Evolutionary conservation across 2,329 filamentous ascomycete species (phyloP).

Genomic region (Ophiostoma himal-ulmi): DNA sequence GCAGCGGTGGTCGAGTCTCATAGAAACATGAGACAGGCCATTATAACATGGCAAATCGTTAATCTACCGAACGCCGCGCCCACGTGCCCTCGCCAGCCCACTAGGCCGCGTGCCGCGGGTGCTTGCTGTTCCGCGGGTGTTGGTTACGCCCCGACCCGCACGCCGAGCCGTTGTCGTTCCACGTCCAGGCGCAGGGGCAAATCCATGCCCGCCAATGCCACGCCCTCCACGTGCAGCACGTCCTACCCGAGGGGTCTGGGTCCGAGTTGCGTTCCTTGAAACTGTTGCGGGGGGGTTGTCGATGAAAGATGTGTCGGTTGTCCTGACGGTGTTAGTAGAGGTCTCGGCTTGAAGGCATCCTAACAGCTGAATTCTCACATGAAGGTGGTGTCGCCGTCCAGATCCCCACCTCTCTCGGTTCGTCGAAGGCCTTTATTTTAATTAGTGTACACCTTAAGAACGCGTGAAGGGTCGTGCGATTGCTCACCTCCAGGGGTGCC

Average conservation of each 20-base stretch:
- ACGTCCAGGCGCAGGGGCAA: slow-evolving; percentile 29
- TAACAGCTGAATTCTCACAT: slow-evolving; percentile 50
- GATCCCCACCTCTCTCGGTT: slow-evolving; percentile 30
- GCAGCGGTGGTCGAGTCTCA: too few species aligned
- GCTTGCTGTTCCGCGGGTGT: slow-evolving; percentile 33
- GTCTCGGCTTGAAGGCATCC: neutral
- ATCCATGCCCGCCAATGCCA: slow-evolving; percentile 23
- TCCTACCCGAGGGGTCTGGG: slow-evolving; percentile 34
- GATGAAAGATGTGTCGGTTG: slow-evolving; percentile 85
- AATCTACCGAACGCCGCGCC: slow-evolving; percentile 42
- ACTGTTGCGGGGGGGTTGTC: slow-evolving; percentile 64
- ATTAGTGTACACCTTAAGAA: neutral
- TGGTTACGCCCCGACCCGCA: slow-evolving; percentile 32
- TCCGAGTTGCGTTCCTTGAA: slow-evolving; percentile 45
- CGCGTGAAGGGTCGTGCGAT: neutral
- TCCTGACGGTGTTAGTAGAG: slow-evolving; percentile 46
- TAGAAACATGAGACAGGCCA: neutral
- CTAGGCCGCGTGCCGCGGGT: slow-evolving; percentile 37
- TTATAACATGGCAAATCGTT: neutral
- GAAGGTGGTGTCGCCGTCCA: slow-evolving; percentile 72
- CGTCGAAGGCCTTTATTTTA: neutral
- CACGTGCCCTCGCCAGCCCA: slow-evolving; percentile 43
- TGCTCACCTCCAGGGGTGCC: slow-evolving; percentile 7
- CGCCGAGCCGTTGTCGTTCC: slow-evolving; percentile 33
- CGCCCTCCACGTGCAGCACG: slow-evolving; percentile 40